Conservation (phyloP, 208 protist genomes). For the Leishmania major region DNA sequence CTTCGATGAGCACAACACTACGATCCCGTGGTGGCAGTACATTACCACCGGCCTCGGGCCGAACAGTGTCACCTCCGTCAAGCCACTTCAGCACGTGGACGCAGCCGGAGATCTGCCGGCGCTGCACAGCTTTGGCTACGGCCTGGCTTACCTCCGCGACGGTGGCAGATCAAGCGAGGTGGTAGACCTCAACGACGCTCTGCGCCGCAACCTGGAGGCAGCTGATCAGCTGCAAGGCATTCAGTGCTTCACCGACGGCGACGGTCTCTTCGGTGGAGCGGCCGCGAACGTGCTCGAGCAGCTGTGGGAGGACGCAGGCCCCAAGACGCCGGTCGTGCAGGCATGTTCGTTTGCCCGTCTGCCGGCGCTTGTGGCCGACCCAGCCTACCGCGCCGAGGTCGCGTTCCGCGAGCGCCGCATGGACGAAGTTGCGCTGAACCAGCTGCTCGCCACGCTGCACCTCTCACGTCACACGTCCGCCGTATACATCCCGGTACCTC, state of each 20-base stretch:
- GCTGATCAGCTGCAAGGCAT: conserved; percentile 71
- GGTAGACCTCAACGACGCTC: conserved; percentile 32
- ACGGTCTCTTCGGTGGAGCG: conserved; percentile 75
- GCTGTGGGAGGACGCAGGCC: conserved; percentile 69
- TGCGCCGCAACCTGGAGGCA: conserved; percentile 67
- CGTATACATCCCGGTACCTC: conserved; percentile 74
- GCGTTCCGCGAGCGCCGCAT: conserved; percentile 61
- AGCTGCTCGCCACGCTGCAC: conserved; percentile 61
- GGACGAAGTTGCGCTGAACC: conserved; percentile 68
- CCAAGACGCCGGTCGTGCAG: conserved; percentile 54
- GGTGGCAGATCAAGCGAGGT: conserved; percentile 33
- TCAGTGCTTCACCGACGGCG: conserved; percentile 78
- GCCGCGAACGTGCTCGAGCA: conserved; percentile 69
- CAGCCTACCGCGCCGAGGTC: conserved; percentile 17
- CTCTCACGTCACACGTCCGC: conserved; percentile 53
- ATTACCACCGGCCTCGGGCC: conserved; percentile 66
- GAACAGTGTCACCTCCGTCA: conserved; percentile 52
- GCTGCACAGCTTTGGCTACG: conserved; percentile 81
- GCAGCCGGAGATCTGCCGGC: conserved; percentile 53
- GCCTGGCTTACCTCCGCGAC: conserved; percentile 38
- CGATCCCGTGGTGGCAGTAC: conserved; percentile 84
- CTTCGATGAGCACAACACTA: conserved; percentile 49
- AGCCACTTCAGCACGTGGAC: conserved; percentile 52
- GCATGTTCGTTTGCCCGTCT: conserved; percentile 58
- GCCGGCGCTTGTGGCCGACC: conserved; percentile 37